Percentiles rank a stretch among this genome's conserved stretches.
Evolutionary conservation across 331 rosid genomes (phyloP).

Genomic region (Malus hybrid): DNA sequence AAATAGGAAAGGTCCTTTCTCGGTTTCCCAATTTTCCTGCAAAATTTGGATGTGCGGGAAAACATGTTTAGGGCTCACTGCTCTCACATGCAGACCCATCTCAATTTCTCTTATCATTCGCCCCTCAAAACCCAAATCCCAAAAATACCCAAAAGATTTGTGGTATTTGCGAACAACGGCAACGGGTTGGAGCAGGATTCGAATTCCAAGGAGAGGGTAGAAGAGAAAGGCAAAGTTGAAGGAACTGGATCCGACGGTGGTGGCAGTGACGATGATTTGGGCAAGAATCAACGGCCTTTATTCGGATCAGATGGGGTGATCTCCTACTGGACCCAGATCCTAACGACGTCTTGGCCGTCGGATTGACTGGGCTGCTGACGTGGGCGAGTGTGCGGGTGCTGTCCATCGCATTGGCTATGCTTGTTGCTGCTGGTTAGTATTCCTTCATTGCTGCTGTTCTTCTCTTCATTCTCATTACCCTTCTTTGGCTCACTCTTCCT

Average conservation of each 20-base stretch:
- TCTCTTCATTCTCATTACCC: constrained; percentile 64
- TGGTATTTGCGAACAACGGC: constrained; percentile 25
- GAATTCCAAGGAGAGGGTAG: constrained; percentile 10
- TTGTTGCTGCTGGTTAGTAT: constrained; percentile 73
- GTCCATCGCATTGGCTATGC: constrained; percentile 56
- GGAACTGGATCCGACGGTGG: constrained; percentile 15
- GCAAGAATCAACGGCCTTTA: constrained; percentile 28
- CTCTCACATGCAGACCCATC: background rate
- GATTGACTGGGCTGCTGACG: constrained; percentile 70
- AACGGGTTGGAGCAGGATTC: constrained; percentile 16
- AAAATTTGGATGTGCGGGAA: background rate
- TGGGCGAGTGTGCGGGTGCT: constrained; percentile 90
- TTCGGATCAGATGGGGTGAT: constrained; percentile 48
- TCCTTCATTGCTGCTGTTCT: constrained; percentile 75
- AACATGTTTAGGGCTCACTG: constrained; percentile 12
- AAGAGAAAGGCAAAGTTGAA: background rate
- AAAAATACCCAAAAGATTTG: constrained; percentile 12
- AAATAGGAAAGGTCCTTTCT: background rate
- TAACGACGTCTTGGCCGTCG: constrained; percentile 61
- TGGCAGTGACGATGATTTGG: constrained; percentile 10
- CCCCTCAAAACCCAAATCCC: constrained; percentile 5
- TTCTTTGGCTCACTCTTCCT: constrained; percentile 21
- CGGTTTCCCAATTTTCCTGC: background rate
- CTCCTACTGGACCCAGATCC: constrained; percentile 66
- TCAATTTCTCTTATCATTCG: background rate